Percentiles rank a stretch among this genome's conserved stretches.
Conservation (phyloP, 805 yeast genomes). For the Pichia deserticola region DNA sequence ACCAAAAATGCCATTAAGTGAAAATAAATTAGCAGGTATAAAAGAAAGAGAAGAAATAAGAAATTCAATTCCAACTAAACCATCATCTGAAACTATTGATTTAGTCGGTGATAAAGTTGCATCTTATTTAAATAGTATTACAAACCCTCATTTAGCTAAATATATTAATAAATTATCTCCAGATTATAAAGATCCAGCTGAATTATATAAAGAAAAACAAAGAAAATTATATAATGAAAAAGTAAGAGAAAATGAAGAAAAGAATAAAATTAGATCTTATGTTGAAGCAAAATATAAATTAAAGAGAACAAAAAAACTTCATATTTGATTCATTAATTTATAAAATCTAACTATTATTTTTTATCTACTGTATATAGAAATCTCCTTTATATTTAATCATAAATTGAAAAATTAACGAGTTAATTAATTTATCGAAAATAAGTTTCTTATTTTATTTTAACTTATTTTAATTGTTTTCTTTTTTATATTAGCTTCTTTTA, state of each 20-base stretch:
- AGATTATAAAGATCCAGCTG: constrained; percentile 15
- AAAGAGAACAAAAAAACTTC: constrained; percentile 14
- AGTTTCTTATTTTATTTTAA: no score
- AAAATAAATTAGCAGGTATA: constrained; percentile 52
- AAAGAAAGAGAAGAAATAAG: constrained; percentile 45
- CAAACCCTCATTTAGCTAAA: constrained; percentile 26
- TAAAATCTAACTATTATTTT: neutral
- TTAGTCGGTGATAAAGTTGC: constrained; percentile 37
- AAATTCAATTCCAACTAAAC: constrained; percentile 32
- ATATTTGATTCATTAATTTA: constrained; percentile 1
- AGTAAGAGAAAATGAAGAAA: constrained; percentile 18
- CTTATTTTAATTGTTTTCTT: no score
- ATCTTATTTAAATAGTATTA: constrained; percentile 26
- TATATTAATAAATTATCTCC: constrained; percentile 25
- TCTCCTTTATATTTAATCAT: neutral
- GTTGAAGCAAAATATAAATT: constrained; percentile 17
- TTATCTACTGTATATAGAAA: neutral
- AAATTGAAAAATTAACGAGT: no score
- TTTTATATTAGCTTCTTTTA: no score
- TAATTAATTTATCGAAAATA: no score
- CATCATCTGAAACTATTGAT: constrained; percentile 37
- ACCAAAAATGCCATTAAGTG: constrained; percentile 73
- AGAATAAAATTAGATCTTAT: constrained; percentile 14
- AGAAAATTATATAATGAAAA: constrained; percentile 15
- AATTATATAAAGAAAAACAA: constrained; percentile 13